Conservation (phyloP, 441 rosid genomes). For the Breynia disticha region DNA sequence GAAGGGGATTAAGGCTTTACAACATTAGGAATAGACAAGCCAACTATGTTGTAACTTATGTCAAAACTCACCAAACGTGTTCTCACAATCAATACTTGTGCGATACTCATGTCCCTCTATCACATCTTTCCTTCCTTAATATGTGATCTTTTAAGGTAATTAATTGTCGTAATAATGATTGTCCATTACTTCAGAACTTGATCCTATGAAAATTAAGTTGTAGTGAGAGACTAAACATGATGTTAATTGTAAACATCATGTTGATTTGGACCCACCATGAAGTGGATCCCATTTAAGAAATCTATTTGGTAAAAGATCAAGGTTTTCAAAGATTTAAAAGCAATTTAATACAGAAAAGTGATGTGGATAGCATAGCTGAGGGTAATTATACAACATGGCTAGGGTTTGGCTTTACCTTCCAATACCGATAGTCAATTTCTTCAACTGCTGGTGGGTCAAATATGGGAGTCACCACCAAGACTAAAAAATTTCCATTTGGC, state of each 20-base stretch:
- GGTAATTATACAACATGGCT: slow-evolving; percentile 12
- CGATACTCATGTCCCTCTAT: slow-evolving; percentile 8
- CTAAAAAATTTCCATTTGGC: slow-evolving; percentile 23
- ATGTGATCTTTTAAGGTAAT: slow-evolving; percentile 29
- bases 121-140: slow-evolving; percentile 19
- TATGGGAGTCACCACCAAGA: slow-evolving; percentile 15
- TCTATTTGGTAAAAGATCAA: slow-evolving; percentile 55
- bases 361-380: slow-evolving; percentile 45
- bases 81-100: slow-evolving; percentile 13
- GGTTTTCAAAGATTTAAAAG: slow-evolving; percentile 25
- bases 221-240: slow-evolving; percentile 33
- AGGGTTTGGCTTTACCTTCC: slow-evolving; percentile 9
- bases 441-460: slow-evolving; percentile 42
- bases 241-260: slow-evolving; percentile 40
- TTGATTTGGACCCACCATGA: slow-evolving; percentile 38
- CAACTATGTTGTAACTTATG: slow-evolving; percentile 30
- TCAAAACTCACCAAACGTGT: slow-evolving; percentile 21
- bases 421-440: slow-evolving; percentile 30
- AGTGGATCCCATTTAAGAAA: slow-evolving; percentile 23
- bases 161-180: slow-evolving; percentile 41
- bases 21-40: slow-evolving; percentile 31
- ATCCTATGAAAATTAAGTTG: slow-evolving; percentile 33
- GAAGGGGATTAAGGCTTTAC: slow-evolving; percentile 26
- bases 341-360: slow-evolving; percentile 24
- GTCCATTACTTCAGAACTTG: slow-evolving; percentile 36